Percentiles rank a stretch among this genome's conserved stretches.
These are phyloP conservation scores for Yarrowia deformans DNA, from an alignment of 805 yeast genomes.

Conservation along the genomic window DNA sequence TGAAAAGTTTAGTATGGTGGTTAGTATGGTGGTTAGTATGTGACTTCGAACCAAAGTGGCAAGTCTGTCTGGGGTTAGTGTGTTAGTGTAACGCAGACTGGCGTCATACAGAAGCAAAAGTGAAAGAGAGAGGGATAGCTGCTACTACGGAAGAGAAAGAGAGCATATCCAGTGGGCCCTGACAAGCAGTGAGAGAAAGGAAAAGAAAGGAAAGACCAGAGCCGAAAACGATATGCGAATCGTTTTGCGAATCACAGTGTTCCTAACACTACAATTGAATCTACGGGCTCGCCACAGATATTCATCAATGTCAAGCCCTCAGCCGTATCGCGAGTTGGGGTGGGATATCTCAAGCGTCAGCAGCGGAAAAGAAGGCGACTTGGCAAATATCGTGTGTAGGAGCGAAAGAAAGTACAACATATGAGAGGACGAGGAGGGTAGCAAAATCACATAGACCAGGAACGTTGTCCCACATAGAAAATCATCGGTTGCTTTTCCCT, in stretches of 20 bases:
- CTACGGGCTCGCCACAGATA: conserved; percentile 27
- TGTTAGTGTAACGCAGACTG: conserved; percentile 21
- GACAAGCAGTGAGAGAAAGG: background rate
- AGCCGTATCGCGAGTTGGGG: background rate
- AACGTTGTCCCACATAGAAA: background rate
- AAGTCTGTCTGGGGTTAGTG: conserved; percentile 4
- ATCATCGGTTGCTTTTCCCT: background rate
- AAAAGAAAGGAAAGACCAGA: background rate
- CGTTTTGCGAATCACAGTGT: background rate
- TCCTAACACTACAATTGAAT: conserved; percentile 8
- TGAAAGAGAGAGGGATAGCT: background rate
- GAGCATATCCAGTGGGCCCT: background rate
- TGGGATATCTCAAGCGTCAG: background rate
- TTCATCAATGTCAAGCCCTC: conserved; percentile 18
- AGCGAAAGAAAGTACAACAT: conserved; percentile 11
- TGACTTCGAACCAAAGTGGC: background rate
- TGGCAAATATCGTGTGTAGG: background rate
- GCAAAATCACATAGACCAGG: conserved; percentile 17
- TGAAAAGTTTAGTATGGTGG: background rate
- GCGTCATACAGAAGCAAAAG: conserved; percentile 1
- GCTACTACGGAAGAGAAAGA: background rate
- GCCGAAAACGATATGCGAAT: conserved; percentile 8
- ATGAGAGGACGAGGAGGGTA: conserved; percentile 5
- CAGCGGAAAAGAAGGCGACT: background rate
- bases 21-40: background rate